A percentile compares a stretch with the other conserved stretches of the same genome.
Evolutionary conservation across 495 filamentous ascomycete genomes (phyloP).

Genomic region (Hypoxylon lenormandii): DNA sequence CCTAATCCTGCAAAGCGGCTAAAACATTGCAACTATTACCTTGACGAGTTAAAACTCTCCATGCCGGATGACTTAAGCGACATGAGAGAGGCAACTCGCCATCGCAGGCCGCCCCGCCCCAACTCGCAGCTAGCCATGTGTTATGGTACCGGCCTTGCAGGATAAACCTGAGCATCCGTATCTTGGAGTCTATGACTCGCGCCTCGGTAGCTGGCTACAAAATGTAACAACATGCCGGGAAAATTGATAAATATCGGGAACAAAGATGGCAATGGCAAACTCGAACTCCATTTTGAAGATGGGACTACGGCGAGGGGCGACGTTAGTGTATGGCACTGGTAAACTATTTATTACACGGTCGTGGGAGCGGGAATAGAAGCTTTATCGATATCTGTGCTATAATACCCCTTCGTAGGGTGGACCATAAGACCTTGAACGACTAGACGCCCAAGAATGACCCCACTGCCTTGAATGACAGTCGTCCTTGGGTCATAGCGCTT

Average conservation of each 20-base stretch:
- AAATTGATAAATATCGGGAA: neutral
- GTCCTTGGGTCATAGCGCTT: neutral
- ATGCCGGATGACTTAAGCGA: neutral
- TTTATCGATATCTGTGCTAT: neutral
- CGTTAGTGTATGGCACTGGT: neutral
- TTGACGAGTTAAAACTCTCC: neutral
- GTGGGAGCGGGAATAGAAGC: neutral
- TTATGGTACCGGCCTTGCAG: neutral
- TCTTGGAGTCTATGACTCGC: neutral
- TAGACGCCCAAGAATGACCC: neutral
- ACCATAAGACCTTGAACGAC: neutral
- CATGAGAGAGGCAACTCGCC: neutral
- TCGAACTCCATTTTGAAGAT: neutral
- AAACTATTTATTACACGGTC: no score
- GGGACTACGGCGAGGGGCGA: neutral
- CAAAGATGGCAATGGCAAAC: neutral
- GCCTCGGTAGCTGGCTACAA: neutral
- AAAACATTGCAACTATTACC: neutral
- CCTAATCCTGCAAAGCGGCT: neutral
- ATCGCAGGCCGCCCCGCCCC: neutral
- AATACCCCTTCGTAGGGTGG: neutral
- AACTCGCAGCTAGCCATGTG: neutral
- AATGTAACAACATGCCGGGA: neutral
- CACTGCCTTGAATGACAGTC: neutral
- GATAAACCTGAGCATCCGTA: neutral